These are phyloP conservation scores for Sclerotinia glacialis DNA, from an alignment of 2,329 filamentous ascomycete species.

Conservation along the genomic window DNA sequence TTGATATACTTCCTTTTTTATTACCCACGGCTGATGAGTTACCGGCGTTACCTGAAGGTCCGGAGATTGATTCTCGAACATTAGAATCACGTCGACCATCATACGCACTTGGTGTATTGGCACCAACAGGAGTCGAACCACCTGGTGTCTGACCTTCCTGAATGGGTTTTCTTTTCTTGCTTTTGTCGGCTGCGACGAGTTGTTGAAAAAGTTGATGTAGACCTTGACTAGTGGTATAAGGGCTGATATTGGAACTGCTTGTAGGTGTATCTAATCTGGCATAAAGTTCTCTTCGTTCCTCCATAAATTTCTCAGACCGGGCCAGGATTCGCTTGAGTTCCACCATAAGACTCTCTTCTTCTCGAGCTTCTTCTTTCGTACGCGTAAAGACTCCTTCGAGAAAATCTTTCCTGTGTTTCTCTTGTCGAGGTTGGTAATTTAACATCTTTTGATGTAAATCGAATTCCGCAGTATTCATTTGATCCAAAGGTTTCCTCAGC, in stretches of 20 bases:
- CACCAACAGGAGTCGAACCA: slow-evolving; percentile 43
- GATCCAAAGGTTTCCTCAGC: slow-evolving; percentile 72
- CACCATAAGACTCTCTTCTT: slow-evolving; percentile 84
- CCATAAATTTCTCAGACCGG: slow-evolving; percentile 79
- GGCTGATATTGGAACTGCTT: slow-evolving; percentile 65
- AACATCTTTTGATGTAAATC: slow-evolving; percentile 78
- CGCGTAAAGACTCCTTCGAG: slow-evolving; percentile 76
- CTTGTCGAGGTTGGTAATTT: slow-evolving; percentile 79
- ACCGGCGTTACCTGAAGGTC: slow-evolving; percentile 41
- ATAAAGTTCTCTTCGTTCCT: slow-evolving; percentile 84
- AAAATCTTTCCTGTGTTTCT: slow-evolving; percentile 78
- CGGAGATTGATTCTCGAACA: slow-evolving; percentile 37
- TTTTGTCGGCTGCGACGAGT: slow-evolving; percentile 78
- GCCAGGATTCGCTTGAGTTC: slow-evolving; percentile 91
- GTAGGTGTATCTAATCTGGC: slow-evolving; percentile 78
- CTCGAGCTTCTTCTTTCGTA: slow-evolving; percentile 81
- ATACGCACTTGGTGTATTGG: slow-evolving; percentile 38
- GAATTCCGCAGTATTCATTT: slow-evolving; percentile 86
- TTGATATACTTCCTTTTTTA: slow-evolving; percentile 37
- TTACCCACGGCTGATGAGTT: slow-evolving; percentile 20
- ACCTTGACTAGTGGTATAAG: slow-evolving; percentile 78
- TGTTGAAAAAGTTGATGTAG: slow-evolving; percentile 78
- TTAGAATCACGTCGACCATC: slow-evolving; percentile 42
- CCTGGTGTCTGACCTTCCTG: slow-evolving; percentile 48
- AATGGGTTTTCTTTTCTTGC: slow-evolving; percentile 79